Base-by-base conservation (phyloP, 257 asterid species). In the Galeopsis tetrahit region DNA sequence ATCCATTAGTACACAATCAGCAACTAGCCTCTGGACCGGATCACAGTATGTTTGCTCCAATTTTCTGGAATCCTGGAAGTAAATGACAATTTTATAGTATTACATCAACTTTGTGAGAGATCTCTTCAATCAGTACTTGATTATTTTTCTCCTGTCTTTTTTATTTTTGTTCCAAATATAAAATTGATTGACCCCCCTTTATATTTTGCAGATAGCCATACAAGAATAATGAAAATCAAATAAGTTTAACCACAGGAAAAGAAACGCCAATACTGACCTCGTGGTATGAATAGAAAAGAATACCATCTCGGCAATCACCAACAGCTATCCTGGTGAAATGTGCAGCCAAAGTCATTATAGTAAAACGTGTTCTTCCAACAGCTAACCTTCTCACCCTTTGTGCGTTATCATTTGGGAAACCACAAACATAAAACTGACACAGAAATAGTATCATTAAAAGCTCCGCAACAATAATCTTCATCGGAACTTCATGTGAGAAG, bases 221-320 rank as follows among this genome's bases (percentile, higher is more conserved):
- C 44, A 14, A 70, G 64, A 68, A 60, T 49, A 63, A 46, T 3
- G 66, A 31, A 57, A 75, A 72, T 72, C 11, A 55, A 67, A 57
- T 28, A 43, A 66, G 63, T 14, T 64, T 5, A 49, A 49, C 31
- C 69, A 60, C 56, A 76, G 56, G 49, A 44, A 59, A 79, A 62
- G 49, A 55, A 71, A 63, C 39, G 39, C 10, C 42, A 14, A 73
- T 63, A 77, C 95, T 71, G 71, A 91, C 98, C 93, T 94, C 99
- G 63, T 79, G 95, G 81, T 87, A 94, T 4, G 88, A 77, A 79
- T 87, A 94, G 83, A 91, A 94, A 57, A 94, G 95, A 78, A 94
- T 76, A 43, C 99, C 99, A 77, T 94, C 99, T 34, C 99, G 96
- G 76, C 98, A 89, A 81, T 94, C 99, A 67, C 99, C 99, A 56